Evolutionary conservation across 331 rosid genomes (phyloP).

Genomic region (Malus hybrid): DNA sequence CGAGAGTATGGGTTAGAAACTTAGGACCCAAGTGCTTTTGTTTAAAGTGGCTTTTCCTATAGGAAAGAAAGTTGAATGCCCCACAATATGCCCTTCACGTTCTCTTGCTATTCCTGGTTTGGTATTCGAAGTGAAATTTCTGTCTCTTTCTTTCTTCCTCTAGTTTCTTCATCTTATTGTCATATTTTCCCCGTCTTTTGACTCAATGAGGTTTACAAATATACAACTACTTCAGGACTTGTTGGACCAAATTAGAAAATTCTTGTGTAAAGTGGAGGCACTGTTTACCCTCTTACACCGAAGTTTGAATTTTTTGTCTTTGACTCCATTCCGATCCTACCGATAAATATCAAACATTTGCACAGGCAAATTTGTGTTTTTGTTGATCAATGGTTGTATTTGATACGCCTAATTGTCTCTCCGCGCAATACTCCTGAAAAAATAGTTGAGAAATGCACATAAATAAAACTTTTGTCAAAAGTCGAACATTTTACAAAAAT

Average conservation of each 20-base stretch:
- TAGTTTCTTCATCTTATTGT: neutral
- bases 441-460: too few relatives aligned
- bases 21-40: neutral
- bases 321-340: neutral
- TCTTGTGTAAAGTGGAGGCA: neutral
- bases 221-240: neutral
- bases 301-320: too few relatives aligned
- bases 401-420: neutral
- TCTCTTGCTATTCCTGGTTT: neutral
- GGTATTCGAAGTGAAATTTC: neutral
- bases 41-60: neutral
- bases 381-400: neutral
- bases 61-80: neutral
- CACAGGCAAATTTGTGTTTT: neutral
- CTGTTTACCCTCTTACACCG: too few relatives aligned
- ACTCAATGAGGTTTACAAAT: neutral
- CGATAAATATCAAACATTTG: neutral
- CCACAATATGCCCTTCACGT: constrained; percentile 8
- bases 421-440: neutral
- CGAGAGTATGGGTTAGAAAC: neutral
- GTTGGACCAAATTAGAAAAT: neutral
- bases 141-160: neutral
- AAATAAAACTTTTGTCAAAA: too few relatives aligned
- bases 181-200: neutral
- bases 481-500: too few relatives aligned